Evolutionary conservation across 148 eudicot genomes (phyloP).

Genomic region (Polygonum maritimum): DNA sequence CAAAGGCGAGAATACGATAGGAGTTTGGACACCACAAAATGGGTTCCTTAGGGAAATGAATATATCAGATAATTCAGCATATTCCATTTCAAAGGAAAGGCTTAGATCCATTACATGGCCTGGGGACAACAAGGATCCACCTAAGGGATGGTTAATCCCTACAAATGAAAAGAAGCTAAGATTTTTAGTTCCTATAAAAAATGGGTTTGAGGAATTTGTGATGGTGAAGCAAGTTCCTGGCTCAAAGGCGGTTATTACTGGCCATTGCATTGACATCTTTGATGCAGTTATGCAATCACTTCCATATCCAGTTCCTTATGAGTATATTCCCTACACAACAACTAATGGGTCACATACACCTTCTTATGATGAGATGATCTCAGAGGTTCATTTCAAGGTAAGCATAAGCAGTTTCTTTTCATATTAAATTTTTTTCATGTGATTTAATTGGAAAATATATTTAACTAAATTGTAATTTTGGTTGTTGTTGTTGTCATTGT

Average conservation of each 20-base stretch:
- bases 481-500: neutral
- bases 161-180: slow-evolving; percentile 20
- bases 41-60: slow-evolving; percentile 11
- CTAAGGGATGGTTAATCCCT: slow-evolving; percentile 20
- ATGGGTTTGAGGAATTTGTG: slow-evolving; percentile 31
- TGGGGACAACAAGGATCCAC: neutral
- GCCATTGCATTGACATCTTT: slow-evolving; percentile 40
- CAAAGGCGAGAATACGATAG: slow-evolving; percentile 13
- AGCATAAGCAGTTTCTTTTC: too few relatives aligned
- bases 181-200: slow-evolving; percentile 32
- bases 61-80: too few relatives aligned
- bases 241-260: slow-evolving; percentile 16
- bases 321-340: slow-evolving; percentile 25
- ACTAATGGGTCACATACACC: slow-evolving; percentile 13
- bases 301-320: slow-evolving; percentile 36
- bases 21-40: slow-evolving; percentile 20
- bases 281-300: slow-evolving; percentile 25
- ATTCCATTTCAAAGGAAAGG: neutral
- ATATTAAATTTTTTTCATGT: too few relatives aligned
- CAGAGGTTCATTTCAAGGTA: slow-evolving; percentile 36
- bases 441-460: too few relatives aligned
- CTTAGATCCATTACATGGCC: slow-evolving; percentile 5
- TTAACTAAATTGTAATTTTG: neutral
- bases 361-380: slow-evolving; percentile 29
- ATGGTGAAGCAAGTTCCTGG: slow-evolving; percentile 14